Evolutionary conservation across 768 basidiomycete genomes (phyloP).

Genomic region (Rhizopogon rudus): DNA sequence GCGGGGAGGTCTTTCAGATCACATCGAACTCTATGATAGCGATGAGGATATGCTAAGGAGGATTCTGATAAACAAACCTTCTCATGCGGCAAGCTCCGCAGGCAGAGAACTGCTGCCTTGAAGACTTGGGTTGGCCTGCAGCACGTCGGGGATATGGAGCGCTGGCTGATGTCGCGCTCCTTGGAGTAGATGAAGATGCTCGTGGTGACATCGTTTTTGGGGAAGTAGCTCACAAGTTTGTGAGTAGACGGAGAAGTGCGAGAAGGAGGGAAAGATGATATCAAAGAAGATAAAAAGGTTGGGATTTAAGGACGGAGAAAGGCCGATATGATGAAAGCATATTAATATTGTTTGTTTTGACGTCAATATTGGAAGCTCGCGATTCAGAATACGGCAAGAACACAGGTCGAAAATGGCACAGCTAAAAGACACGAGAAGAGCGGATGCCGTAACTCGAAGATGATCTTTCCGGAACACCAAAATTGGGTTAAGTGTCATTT

Average conservation of each 20-base stretch:
- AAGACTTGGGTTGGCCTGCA: constrained; percentile 64
- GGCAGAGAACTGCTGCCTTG: constrained; percentile 84
- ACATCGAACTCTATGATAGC: constrained; percentile 69
- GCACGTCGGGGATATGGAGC: constrained; percentile 42
- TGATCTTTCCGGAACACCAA: constrained; percentile 12
- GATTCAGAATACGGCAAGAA: constrained; percentile 1
- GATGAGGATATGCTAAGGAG: neutral
- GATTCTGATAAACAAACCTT: constrained; percentile 39
- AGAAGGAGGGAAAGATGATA: constrained; percentile 28
- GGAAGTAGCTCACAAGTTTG: neutral
- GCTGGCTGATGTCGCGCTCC: constrained; percentile 21
- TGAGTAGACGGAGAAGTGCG: constrained; percentile 1
- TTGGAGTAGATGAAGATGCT: constrained; percentile 32
- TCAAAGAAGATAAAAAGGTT: constrained; percentile 1
- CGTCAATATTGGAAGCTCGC: constrained; percentile 25
- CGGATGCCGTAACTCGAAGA: constrained; percentile 33
- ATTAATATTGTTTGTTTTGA: constrained; percentile 12
- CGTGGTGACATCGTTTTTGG: constrained; percentile 53
- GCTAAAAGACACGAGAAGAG: constrained; percentile 29
- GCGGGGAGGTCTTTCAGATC: constrained; percentile 83
- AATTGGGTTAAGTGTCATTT: constrained; percentile 15
- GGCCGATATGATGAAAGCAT: constrained; percentile 8
- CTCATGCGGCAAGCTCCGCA: constrained; percentile 92
- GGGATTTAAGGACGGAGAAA: constrained; percentile 19
- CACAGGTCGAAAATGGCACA: constrained; percentile 10